These are phyloP conservation scores for Boletus huronensis DNA, from an alignment of 768 basidiomycete genomes.

Conservation along the genomic window DNA sequence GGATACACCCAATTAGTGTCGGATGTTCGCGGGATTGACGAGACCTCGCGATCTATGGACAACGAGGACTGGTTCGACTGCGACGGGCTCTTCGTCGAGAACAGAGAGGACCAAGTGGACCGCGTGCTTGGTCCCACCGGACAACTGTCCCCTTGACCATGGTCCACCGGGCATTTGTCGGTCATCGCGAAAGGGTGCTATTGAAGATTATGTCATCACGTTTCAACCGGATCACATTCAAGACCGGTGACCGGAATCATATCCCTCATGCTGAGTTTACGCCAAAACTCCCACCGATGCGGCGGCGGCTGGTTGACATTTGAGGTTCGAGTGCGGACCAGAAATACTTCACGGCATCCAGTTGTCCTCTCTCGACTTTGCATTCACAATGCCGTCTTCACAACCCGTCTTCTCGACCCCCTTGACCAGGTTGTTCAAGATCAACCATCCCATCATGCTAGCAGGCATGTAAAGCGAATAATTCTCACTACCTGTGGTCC, in stretches of 20 bases:
- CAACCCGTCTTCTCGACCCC: conserved; percentile 64
- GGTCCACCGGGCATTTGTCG: conserved; percentile 50
- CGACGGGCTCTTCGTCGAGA: conserved; percentile 14
- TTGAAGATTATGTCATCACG: conserved; percentile 17
- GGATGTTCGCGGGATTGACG: conserved; percentile 77
- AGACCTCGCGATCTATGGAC: conserved; percentile 73
- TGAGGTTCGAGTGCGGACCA: not conserved
- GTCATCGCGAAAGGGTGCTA: conserved; percentile 15
- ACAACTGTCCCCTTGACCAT: conserved; percentile 42
- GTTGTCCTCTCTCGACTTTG: not conserved
- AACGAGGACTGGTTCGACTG: conserved; percentile 34
- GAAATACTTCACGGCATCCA: not conserved
- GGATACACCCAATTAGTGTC: conserved; percentile 94
- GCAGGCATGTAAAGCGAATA: conserved; percentile 44
- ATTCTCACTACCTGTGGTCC: not conserved
- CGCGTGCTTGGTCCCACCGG: conserved; percentile 63
- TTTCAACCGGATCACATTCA: not conserved
- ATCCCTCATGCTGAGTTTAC: not conserved
- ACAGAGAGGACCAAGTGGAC: conserved; percentile 40
- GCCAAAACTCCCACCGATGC: not conserved
- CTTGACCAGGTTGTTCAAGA: conserved; percentile 70
- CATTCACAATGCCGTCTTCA: conserved; percentile 59
- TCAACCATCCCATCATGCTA: conserved; percentile 82
- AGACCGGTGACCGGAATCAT: not conserved
- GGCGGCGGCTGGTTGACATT: not conserved